Evolutionary conservation across 768 basidiomycete genomes (phyloP), one percentile per base, ranked within the genome.

Genomic region (Serendipita sp.): DNA sequence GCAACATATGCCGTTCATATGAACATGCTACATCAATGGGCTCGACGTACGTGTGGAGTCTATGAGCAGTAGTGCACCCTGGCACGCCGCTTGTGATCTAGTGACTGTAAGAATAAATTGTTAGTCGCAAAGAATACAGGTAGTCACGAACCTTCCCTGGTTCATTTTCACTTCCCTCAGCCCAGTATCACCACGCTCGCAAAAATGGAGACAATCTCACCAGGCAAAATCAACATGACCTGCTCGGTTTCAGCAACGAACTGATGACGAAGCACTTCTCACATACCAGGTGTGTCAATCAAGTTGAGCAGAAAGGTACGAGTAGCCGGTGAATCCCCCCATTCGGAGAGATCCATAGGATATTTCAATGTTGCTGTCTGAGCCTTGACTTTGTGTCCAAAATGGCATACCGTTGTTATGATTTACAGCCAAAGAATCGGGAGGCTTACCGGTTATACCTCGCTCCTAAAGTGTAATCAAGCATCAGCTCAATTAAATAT

Each of bases 151-250:
- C 48, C 48, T n/a, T 51, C 48, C 48, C 48, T 41, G 41, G 41
- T 41, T 41, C 41, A 41, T 41, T 41, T 5, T 41, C 41, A 13
- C 41, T 41, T 41, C 7, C 23, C 41, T 41, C 41, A 41, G 41
- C 41, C 41, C 5, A 52, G 8, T n/a, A 52, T 52, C 32, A 18
- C 32, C 10, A 52, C 32, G 5, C 32, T 52, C 10, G n/a, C 32
- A 10, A 32, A 23, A 52, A 16, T n/a, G 18, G n/a, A 23, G 48
- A 10, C 5, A 10, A 52, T 35, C 56, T 74, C 98, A 95, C 85
- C 92, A 96, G 65, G 91, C 83, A 75, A 99, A 99, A 76, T 99
- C 96, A 44, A 97, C 96, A 75, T 99, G 96, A 1, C 96, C 94
- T 89, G 41, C 13, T 13, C 41, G 13, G 41, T 5, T 68, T 5